Evolutionary conservation across 2,329 filamentous ascomycete species (phyloP).

Genomic region (Calycina herbarum): DNA sequence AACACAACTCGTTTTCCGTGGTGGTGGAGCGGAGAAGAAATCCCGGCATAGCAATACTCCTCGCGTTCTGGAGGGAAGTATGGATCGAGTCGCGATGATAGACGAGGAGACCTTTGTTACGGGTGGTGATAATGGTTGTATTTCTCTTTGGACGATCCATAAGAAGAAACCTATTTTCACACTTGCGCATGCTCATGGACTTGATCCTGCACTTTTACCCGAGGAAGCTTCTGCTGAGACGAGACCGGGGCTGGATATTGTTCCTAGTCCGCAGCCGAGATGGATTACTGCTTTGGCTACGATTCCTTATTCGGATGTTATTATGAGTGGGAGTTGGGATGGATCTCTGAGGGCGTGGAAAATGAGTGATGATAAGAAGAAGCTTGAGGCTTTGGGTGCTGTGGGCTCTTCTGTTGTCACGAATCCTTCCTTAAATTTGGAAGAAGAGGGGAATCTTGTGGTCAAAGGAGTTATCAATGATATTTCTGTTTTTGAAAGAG

Average conservation of each 20-base stretch:
- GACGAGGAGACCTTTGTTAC: conserved; percentile 89
- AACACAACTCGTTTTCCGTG: conserved; percentile 91
- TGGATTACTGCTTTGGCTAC: conserved; percentile 89
- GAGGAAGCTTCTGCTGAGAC: conserved; percentile 73
- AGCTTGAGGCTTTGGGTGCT: conserved; percentile 70
- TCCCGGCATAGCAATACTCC: conserved; percentile 45
- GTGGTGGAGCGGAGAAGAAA: conserved; percentile 66
- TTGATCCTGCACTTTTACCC: conserved; percentile 69
- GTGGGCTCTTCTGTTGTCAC: conserved; percentile 45
- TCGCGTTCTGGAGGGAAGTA: conserved; percentile 67
- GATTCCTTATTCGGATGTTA: conserved; percentile 85
- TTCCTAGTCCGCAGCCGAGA: conserved; percentile 68
- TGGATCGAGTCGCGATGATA: conserved; percentile 89
- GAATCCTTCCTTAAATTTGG: conserved; percentile 6
- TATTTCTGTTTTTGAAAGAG: conserved; percentile 82
- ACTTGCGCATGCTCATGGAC: conserved; percentile 77
- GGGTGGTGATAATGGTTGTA: conserved; percentile 84
- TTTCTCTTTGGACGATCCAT: conserved; percentile 83
- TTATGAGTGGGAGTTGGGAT: conserved; percentile 94
- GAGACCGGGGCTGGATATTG: conserved; percentile 58
- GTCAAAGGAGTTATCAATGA: conserved; percentile 78
- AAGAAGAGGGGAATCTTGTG: conserved; percentile 18
- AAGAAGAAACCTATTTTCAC: conserved; percentile 94
- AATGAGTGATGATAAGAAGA: conserved; percentile 78
- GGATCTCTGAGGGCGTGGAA: conserved; percentile 84